Conservation (phyloP, 2,329 filamentous ascomycete genomes). For the Xylariales sp. region DNA sequence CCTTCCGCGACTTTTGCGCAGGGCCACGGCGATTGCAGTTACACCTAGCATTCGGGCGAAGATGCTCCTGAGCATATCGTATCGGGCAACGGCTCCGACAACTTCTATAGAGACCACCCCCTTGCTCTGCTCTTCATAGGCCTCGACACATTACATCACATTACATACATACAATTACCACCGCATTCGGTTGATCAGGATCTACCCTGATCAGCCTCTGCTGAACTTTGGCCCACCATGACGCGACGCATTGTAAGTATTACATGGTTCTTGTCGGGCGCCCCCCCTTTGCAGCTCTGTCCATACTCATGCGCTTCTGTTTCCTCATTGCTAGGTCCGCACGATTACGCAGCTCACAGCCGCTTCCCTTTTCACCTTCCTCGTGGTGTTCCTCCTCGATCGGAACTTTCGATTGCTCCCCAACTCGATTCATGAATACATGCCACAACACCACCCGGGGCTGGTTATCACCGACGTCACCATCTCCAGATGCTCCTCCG, state of each 20-base stretch:
- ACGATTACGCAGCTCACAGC: conserved; percentile 73
- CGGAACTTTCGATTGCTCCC: conserved; percentile 85
- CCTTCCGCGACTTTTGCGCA: too few species aligned
- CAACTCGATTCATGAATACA: conserved; percentile 77
- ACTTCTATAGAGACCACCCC: too few species aligned
- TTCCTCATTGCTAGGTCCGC: conserved; percentile 40
- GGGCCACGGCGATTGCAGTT: too few species aligned
- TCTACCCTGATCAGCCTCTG: too few species aligned
- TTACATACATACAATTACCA: too few species aligned
- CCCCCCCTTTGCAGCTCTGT: neutral
- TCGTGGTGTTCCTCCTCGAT: conserved; percentile 79
- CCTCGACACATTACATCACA: too few species aligned
- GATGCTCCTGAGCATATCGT: conserved; percentile 8
- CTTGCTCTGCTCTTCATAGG: too few species aligned
- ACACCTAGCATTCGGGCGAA: conserved; percentile 3
- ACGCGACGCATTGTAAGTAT: conserved; percentile 27
- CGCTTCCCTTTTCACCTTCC: conserved; percentile 60
- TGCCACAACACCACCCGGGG: conserved; percentile 81
- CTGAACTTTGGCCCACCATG: too few species aligned
- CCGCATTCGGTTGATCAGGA: too few species aligned
- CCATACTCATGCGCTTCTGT: conserved; percentile 1
- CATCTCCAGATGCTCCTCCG: conserved; percentile 67
- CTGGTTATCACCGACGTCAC: conserved; percentile 83
- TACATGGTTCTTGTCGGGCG: neutral
- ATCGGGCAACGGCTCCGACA: conserved; percentile 9